Conservation (phyloP, 495 filamentous ascomycete genomes). For the Amorphotheca resinae region DNA sequence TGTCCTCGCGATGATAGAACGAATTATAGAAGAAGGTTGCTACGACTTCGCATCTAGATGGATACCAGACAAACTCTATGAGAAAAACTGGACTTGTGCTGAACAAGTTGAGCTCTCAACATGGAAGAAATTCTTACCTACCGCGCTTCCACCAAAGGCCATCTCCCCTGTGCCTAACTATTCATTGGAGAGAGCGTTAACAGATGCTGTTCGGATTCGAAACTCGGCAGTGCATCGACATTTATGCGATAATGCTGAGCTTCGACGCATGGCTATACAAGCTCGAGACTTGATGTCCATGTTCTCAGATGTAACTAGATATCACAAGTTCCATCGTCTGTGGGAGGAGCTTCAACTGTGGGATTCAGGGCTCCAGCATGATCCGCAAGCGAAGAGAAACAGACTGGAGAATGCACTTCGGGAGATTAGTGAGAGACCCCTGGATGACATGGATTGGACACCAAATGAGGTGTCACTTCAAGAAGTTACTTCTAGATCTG, state of each 20-base stretch:
- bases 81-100: constrained; percentile 25
- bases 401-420: constrained; percentile 8
- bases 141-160: constrained; percentile 6
- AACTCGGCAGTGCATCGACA: constrained; percentile 19
- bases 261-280: constrained; percentile 13
- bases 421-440: constrained; percentile 15
- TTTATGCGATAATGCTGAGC: constrained; percentile 16
- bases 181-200: constrained; percentile 9
- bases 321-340: constrained; percentile 12
- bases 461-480: constrained; percentile 16
- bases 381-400: constrained; percentile 7
- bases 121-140: constrained; percentile 22
- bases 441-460: constrained; percentile 22
- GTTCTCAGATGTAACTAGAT: constrained; percentile 14
- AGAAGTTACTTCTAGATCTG: constrained; percentile 8
- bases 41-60: constrained; percentile 27
- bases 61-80: constrained; percentile 23
- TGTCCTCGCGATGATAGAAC: constrained; percentile 26
- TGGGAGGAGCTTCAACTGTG: constrained; percentile 12
- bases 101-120: constrained; percentile 29
- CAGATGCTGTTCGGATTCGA: constrained; percentile 14
- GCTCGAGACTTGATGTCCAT: constrained; percentile 18
- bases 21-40: constrained; percentile 29
- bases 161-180: constrained; percentile 9
- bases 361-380: constrained; percentile 5